These are phyloP conservation scores for Pseudocercospora ulei DNA, from an alignment of 2,329 filamentous ascomycete species.

Conservation along the genomic window DNA sequence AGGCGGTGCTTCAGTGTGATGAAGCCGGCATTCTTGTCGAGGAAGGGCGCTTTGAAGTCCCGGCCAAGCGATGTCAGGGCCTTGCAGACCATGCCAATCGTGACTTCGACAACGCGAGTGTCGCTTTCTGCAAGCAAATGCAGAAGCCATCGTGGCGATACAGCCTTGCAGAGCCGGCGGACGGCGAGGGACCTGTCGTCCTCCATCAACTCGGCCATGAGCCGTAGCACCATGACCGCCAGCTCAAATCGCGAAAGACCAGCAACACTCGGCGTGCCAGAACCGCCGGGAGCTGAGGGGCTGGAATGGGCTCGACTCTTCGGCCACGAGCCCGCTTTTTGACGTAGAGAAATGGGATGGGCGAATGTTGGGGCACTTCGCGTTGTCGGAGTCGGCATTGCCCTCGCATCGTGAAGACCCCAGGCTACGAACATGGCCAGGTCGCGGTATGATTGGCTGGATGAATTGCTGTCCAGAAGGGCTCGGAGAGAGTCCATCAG, in stretches of 20 bases:
- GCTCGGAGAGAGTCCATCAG: conserved; percentile 72
- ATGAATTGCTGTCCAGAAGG: conserved; percentile 69
- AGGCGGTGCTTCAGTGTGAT: conserved; percentile 71
- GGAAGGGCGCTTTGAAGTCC: conserved; percentile 75
- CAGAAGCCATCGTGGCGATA: conserved; percentile 72
- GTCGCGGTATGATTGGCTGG: conserved; percentile 73
- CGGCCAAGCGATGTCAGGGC: conserved; percentile 74
- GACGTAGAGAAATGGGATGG: conserved; percentile 26
- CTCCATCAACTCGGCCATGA: conserved; percentile 26
- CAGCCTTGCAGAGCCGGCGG: conserved; percentile 75
- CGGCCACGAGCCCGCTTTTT: conserved; percentile 29
- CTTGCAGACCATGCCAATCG: conserved; percentile 71
- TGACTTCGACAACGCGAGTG: conserved; percentile 68
- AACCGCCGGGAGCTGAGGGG: conserved; percentile 26
- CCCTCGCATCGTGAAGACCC: conserved; percentile 59
- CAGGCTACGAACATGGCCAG: conserved; percentile 90
- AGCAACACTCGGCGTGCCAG: conserved; percentile 4
- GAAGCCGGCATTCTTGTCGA: conserved; percentile 78
- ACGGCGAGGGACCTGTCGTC: conserved; percentile 25
- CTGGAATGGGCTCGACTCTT: conserved; percentile 21
- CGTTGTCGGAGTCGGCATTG: conserved; percentile 23
- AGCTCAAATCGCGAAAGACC: conserved; percentile 28
- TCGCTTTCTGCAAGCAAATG: conserved; percentile 85
- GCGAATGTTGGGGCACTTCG: conserved; percentile 28
- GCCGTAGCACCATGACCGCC: conserved; percentile 26